A percentile compares a stretch with the other conserved stretches of the same genome.
Conservation (phyloP, 495 filamentous ascomycete genomes). For the Penicillium samsonianum region DNA sequence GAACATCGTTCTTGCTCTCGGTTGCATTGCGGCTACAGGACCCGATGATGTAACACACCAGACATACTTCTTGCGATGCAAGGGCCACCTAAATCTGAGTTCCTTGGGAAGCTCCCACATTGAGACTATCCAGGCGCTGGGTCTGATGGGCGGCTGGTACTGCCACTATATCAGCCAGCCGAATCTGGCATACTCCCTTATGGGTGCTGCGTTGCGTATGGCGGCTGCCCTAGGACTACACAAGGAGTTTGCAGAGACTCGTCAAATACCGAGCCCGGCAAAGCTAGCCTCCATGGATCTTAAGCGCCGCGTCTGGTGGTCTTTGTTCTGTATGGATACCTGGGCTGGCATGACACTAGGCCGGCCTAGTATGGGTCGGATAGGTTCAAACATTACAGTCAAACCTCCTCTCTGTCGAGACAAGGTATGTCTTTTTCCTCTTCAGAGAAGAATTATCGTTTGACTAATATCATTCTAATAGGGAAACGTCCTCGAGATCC, state of each 20-base stretch:
- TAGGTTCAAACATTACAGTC: conserved; percentile 72
- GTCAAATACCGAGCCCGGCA: conserved; percentile 40
- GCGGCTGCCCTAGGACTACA: conserved; percentile 71
- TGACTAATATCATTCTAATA: conserved; percentile 41
- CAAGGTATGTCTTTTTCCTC: conserved; percentile 39
- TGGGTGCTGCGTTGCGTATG: conserved; percentile 68
- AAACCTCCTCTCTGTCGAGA: conserved; percentile 62
- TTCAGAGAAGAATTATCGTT: conserved; percentile 8
- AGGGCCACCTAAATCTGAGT: conserved; percentile 57
- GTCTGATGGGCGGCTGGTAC: conserved; percentile 71
- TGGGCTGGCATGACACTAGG: conserved; percentile 77
- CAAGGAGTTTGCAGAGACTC: conserved; percentile 58
- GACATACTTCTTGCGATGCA: conserved; percentile 70
- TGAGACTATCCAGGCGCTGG: conserved; percentile 67
- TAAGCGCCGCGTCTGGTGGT: conserved; percentile 77
- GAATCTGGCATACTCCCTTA: conserved; percentile 58
- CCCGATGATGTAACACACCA: conserved; percentile 71
- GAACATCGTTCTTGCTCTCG: conserved; percentile 81
- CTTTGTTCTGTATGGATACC: conserved; percentile 75
- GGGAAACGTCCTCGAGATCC: conserved; percentile 56
- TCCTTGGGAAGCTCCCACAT: conserved; percentile 62
- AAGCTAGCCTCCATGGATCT: conserved; percentile 52
- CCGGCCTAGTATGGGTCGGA: conserved; percentile 74
- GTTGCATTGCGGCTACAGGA: conserved; percentile 69
- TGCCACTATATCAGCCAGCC: conserved; percentile 75